These are phyloP conservation scores for Pilasporangium apinafurcum DNA, from an alignment of 352 stramenopile genomes.

Conservation along the genomic window DNA sequence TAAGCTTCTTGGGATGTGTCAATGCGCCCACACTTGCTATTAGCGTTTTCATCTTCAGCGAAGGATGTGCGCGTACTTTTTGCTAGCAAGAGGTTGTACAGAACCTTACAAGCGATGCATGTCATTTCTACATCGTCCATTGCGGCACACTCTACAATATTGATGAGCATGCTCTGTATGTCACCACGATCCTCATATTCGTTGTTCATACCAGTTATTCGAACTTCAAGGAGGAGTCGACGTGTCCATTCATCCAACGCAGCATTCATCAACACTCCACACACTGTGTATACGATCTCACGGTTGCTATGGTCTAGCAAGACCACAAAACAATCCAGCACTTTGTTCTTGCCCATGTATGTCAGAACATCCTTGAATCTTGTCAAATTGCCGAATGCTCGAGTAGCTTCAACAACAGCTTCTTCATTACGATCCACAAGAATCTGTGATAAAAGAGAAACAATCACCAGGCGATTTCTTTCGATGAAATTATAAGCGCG, in stretches of 20 bases:
- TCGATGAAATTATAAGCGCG: constrained; percentile 30
- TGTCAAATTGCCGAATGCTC: constrained; percentile 83
- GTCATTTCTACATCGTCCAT: constrained; percentile 66
- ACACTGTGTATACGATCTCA: constrained; percentile 76
- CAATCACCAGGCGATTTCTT: constrained; percentile 30
- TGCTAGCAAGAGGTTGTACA: constrained; percentile 75
- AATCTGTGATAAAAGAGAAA: constrained; percentile 31
- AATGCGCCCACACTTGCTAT: background rate
- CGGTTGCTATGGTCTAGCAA: constrained; percentile 72
- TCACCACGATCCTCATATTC: constrained; percentile 18
- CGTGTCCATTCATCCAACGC: constrained; percentile 44
- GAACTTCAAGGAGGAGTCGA: constrained; percentile 18
- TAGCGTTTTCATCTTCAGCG: constrained; percentile 2
- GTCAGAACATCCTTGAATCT: constrained; percentile 62
- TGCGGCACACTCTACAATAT: constrained; percentile 47
- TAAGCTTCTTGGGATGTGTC: background rate
- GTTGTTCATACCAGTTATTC: constrained; percentile 3
- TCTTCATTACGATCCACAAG: constrained; percentile 74
- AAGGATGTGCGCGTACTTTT: no score
- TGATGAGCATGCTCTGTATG: constrained; percentile 30
- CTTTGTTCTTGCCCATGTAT: constrained; percentile 42
- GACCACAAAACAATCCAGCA: constrained; percentile 64
- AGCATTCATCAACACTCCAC: constrained; percentile 82
- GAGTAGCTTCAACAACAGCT: constrained; percentile 71
- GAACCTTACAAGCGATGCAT: constrained; percentile 70